phyloP scores from a whole-genome alignment of 2,329 filamentous ascomycete species.

The Ascochyta clinopodiicola region DNA sequence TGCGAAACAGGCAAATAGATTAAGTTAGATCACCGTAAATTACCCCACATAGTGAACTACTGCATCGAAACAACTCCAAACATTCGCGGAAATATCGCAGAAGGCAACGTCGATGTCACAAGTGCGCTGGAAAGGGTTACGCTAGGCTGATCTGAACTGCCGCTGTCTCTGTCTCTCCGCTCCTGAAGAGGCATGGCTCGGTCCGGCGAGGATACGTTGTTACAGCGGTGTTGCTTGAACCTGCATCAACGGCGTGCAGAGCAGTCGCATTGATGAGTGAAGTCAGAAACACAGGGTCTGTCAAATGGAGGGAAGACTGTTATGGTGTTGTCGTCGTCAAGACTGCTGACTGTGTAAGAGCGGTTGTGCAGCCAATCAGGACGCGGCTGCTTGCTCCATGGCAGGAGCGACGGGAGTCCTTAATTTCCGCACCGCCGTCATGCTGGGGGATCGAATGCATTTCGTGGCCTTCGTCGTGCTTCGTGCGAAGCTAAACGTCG shows the following conservation, averaged over 20 bases:
- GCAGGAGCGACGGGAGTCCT: background rate
- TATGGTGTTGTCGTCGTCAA: background rate
- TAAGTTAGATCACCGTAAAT: conserved; percentile 28
- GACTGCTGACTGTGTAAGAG: background rate
- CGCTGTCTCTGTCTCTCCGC: conserved; percentile 18
- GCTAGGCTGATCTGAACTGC: conserved; percentile 7
- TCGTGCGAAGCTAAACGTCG: background rate
- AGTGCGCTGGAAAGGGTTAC: background rate
- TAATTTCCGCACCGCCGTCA: background rate
- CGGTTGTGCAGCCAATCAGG: background rate
- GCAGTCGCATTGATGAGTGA: background rate
- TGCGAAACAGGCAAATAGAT: conserved; percentile 36
- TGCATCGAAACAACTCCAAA: conserved; percentile 10
- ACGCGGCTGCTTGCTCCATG: background rate
- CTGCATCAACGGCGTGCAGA: background rate
- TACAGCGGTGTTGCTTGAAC: background rate
- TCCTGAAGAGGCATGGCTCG: conserved; percentile 19
- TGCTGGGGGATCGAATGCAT: background rate
- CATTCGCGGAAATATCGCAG: conserved; percentile 29
- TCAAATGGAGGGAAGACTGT: background rate
- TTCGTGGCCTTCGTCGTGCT: background rate
- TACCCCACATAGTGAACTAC: conserved; percentile 26
- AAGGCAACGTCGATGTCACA: conserved; percentile 5
- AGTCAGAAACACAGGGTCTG: background rate
- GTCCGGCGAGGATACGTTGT: background rate